Percentiles rank a stretch among this genome's conserved stretches.
Evolutionary conservation across 306 rosid genomes (phyloP).

Genomic region (Cajanus cajan): DNA sequence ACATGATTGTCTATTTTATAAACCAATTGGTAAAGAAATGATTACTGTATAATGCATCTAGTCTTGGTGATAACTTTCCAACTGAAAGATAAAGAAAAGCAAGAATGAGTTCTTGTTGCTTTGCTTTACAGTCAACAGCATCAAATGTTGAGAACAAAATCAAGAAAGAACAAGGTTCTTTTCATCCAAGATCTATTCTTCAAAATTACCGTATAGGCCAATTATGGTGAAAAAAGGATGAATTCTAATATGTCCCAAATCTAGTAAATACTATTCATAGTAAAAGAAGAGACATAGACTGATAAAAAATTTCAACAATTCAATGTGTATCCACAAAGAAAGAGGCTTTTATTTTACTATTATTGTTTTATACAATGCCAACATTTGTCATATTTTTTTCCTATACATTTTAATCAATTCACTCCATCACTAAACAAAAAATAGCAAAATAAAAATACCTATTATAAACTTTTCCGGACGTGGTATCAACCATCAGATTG

Average conservation of each 20-base stretch:
- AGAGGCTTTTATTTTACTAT: constrained; percentile 26
- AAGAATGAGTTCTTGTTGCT: constrained; percentile 26
- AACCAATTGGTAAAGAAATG: constrained; percentile 18
- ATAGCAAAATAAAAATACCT: constrained; percentile 13
- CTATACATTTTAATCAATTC: neutral
- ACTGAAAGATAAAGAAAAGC: constrained; percentile 24
- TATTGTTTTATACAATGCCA: constrained; percentile 17
- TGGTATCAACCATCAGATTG: constrained; percentile 12
- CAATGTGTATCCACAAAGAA: neutral
- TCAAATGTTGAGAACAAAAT: constrained; percentile 36
- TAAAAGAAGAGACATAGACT: neutral
- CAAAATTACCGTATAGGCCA: neutral
- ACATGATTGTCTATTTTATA: constrained; percentile 14
- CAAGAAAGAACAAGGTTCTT: constrained; percentile 28
- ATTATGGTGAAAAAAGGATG: neutral
- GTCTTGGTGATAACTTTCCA: constrained; percentile 31
- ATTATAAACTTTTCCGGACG: neutral
- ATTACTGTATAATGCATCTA: constrained; percentile 34
- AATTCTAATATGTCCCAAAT: neutral
- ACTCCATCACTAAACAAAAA: constrained; percentile 25
- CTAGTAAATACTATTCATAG: neutral
- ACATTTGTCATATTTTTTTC: constrained; percentile 7
- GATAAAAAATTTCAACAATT: neutral
- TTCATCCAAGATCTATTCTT: constrained; percentile 18
- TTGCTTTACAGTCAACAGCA: constrained; percentile 44